phyloP scores from a whole-genome alignment of 306 rosid species.

The Sophora flavescens region DNA sequence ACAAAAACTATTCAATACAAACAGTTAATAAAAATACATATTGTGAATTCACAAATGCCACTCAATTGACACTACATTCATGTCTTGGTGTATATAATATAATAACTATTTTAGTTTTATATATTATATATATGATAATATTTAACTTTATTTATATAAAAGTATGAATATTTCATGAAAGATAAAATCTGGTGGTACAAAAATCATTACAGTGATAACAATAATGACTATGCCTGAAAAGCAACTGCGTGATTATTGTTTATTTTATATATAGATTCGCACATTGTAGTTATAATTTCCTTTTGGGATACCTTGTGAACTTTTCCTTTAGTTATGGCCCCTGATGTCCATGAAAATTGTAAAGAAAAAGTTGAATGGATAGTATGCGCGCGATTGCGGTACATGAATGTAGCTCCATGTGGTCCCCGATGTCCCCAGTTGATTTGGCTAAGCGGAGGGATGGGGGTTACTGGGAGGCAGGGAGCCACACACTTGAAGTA shows the following conservation, averaged over 20 bases:
- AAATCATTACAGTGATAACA: no score
- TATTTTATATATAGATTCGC: conserved; percentile 29
- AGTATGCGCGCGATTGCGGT: background rate
- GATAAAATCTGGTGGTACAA: no score
- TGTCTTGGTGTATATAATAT: no score
- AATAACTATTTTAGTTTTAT: no score
- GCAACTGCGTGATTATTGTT: conserved; percentile 30
- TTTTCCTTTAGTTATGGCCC: conserved; percentile 45
- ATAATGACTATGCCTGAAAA: conserved; percentile 22
- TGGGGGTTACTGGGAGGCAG: background rate
- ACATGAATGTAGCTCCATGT: conserved; percentile 8
- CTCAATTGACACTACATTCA: no score
- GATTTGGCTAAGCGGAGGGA: background rate
- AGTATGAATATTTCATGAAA: no score
- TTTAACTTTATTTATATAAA: no score
- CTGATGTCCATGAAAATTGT: conserved; percentile 27
- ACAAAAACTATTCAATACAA: background rate
- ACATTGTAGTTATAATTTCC: background rate
- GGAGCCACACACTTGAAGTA: background rate
- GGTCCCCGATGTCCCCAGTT: background rate
- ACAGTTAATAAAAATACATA: no score
- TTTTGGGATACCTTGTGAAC: background rate
- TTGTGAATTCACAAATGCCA: no score
- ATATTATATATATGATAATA: no score
- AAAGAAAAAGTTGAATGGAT: conserved; percentile 5